A percentile compares a stretch with the other conserved stretches of the same genome.
These are phyloP conservation scores for Spatholobus suberectus DNA, from an alignment of 306 rosid genomes.

Conservation along the genomic window DNA sequence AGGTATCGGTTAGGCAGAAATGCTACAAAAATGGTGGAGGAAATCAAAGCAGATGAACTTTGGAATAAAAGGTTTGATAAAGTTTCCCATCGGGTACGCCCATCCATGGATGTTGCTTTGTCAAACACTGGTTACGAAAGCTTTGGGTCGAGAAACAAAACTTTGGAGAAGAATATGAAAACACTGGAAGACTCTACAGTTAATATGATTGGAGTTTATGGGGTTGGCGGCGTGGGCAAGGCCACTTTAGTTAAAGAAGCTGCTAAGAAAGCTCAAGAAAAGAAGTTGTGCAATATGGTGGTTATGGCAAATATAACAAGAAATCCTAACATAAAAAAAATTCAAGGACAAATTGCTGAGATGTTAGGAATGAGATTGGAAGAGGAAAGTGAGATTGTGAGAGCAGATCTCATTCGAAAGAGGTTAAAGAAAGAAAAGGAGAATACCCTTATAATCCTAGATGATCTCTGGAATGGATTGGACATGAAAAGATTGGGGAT, in stretches of 20 bases:
- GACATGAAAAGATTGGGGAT: slow-evolving; percentile 12
- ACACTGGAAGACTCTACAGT: slow-evolving; percentile 30
- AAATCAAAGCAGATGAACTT: neutral
- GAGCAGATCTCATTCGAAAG: slow-evolving; percentile 22
- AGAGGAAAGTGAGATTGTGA: slow-evolving; percentile 8
- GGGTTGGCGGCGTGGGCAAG: slow-evolving; percentile 30
- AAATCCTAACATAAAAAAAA: neutral
- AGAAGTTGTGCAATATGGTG: slow-evolving; percentile 17
- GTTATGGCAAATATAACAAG: neutral
- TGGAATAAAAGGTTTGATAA: neutral
- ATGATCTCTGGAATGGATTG: slow-evolving; percentile 21
- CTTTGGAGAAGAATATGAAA: slow-evolving; percentile 11
- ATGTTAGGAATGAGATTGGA: slow-evolving; percentile 21
- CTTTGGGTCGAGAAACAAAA: slow-evolving; percentile 8
- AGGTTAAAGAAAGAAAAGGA: slow-evolving; percentile 21
- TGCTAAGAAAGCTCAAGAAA: neutral
- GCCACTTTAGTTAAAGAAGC: slow-evolving; percentile 22
- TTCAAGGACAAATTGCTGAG: slow-evolving; percentile 34
- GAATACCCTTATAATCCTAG: slow-evolving; percentile 15
- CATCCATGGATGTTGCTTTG: neutral
- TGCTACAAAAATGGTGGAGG: neutral
- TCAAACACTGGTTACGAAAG: slow-evolving; percentile 11
- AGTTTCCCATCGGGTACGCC: neutral
- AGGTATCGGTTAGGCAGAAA: neutral
- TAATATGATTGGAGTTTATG: slow-evolving; percentile 26